phyloP scores from a whole-genome alignment of 2,329 filamentous ascomycete genomes.

The Fusarium zealandicum region DNA sequence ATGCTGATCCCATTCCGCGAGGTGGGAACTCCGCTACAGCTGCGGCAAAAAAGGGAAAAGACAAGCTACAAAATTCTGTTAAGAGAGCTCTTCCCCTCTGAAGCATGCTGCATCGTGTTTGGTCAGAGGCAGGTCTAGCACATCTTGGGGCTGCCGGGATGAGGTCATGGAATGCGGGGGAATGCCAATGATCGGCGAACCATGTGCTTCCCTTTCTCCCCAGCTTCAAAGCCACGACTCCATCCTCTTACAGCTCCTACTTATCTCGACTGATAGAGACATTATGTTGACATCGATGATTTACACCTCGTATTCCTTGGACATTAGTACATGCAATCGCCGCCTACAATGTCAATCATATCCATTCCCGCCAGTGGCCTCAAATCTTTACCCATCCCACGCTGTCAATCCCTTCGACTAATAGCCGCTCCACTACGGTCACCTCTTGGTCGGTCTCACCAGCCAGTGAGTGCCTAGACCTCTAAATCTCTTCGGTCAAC shows the following conservation, averaged over 20 bases:
- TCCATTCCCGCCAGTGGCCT: constrained; percentile 13
- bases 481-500: background rate
- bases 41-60: background rate
- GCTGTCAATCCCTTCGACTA: background rate
- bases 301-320: background rate
- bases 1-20: background rate
- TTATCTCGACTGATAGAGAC: constrained; percentile 11
- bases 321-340: no score
- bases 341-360: constrained; percentile 7
- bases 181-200: constrained; percentile 35
- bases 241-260: constrained; percentile 8
- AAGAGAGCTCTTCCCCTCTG: constrained; percentile 8
- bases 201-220: constrained; percentile 13
- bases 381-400: background rate
- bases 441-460: constrained; percentile 2
- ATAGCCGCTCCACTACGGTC: background rate
- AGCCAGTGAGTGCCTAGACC: background rate
- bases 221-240: constrained; percentile 12
- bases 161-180: constrained; percentile 48
- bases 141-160: constrained; percentile 39
- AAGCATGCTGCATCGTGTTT: constrained; percentile 29
- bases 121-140: constrained; percentile 35
- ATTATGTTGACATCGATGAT: constrained; percentile 7
- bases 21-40: background rate
- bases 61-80: constrained; percentile 24